Conservation (phyloP, 495 filamentous ascomycete genomes). For the Annulohypoxylon nitens region DNA sequence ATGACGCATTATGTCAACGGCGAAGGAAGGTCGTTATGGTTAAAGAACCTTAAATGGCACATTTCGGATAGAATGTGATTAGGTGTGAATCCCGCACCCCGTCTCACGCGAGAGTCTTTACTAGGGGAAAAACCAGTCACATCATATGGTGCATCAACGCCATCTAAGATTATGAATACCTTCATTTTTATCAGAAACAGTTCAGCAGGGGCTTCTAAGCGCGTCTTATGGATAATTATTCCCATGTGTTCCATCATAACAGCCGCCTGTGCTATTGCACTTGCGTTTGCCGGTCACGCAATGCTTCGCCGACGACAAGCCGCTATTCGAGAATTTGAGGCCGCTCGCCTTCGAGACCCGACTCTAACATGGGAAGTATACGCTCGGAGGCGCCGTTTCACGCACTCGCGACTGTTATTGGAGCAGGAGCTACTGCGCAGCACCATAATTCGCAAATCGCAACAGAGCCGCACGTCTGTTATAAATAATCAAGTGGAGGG, state of each 20-base stretch:
- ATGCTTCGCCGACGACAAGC: conserved; percentile 12
- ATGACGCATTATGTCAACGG: conserved; percentile 8
- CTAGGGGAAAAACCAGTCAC: background rate
- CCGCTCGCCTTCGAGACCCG: conserved; percentile 24
- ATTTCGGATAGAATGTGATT: conserved; percentile 5
- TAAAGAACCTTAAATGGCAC: background rate
- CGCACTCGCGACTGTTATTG: conserved; percentile 14
- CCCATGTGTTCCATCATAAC: conserved; percentile 1
- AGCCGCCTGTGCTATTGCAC: background rate
- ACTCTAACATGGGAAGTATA: conserved; percentile 27
- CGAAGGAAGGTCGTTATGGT: background rate
- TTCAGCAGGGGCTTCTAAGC: background rate
- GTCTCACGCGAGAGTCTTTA: background rate
- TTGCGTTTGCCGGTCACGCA: background rate
- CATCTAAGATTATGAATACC: conserved; percentile 15
- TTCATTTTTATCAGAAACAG: background rate
- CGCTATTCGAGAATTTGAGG: conserved; percentile 14
- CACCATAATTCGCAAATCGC: conserved; percentile 18
- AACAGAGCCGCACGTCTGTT: conserved; percentile 15
- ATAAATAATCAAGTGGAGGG: background rate
- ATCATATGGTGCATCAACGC: background rate
- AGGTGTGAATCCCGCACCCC: background rate
- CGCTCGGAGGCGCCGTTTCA: conserved; percentile 14
- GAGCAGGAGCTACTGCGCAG: conserved; percentile 26
- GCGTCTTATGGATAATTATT: conserved; percentile 5